Evolutionary conservation across 352 stramenopile genomes (phyloP).

Genomic region (Albugo laibachii): DNA sequence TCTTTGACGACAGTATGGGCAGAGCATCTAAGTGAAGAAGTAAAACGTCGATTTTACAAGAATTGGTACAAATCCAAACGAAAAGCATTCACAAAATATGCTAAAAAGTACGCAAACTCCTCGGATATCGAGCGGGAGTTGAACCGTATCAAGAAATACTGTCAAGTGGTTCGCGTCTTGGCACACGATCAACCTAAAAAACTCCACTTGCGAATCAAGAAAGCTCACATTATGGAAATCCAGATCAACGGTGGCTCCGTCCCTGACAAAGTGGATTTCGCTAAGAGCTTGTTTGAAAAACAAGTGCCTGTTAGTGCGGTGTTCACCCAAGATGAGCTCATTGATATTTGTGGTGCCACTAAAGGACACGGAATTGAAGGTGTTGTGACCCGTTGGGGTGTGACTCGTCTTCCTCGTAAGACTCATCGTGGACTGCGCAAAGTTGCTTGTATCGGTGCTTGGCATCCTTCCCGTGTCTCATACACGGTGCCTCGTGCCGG

Average conservation of each 20-base stretch:
- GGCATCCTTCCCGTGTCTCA: constrained; percentile 97
- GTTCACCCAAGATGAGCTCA: constrained; percentile 93
- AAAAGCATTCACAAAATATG: constrained; percentile 99
- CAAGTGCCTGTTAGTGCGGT: constrained; percentile 93
- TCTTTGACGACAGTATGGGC: constrained; percentile 99
- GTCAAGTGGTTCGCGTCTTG: constrained; percentile 97
- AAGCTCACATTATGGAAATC: constrained; percentile 99
- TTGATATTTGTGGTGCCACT: constrained; percentile 97
- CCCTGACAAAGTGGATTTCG: constrained; percentile 98
- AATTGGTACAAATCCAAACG: constrained; percentile 99
- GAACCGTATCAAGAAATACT: constrained; percentile 99
- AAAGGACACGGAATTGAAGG: constrained; percentile 98
- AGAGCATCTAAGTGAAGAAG: constrained; percentile 97
- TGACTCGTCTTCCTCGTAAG: constrained; percentile 98
- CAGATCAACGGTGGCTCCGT: constrained; percentile 98
- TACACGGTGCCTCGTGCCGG: constrained; percentile 96
- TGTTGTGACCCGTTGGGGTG: constrained; percentile 98
- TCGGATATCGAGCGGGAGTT: constrained; percentile 93
- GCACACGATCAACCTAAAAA: constrained; percentile 98
- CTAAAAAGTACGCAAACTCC: constrained; percentile 96
- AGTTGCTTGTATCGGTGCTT: constrained; percentile 99
- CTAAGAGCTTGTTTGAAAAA: constrained; percentile 98
- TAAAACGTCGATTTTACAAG: constrained; percentile 99
- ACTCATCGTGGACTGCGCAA: constrained; percentile 99
- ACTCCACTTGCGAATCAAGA: constrained; percentile 99